These are phyloP conservation scores for Lipomyces spencermartinsiae DNA, from an alignment of 805 yeast species.

Conservation along the genomic window DNA sequence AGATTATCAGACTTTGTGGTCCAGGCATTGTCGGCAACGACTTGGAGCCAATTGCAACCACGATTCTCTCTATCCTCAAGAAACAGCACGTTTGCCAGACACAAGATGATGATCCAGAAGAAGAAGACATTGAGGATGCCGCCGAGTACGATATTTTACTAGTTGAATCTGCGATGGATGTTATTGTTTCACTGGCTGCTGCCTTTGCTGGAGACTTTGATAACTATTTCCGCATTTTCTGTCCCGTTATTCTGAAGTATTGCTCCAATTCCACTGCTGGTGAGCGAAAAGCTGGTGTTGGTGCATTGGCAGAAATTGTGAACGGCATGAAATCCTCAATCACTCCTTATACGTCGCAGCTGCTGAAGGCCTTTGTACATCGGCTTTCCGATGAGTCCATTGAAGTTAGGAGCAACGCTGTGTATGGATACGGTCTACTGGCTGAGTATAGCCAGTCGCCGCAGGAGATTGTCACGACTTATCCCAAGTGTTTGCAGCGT, in stretches of 20 bases:
- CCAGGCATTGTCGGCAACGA: constrained; percentile 64
- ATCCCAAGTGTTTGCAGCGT: constrained; percentile 69
- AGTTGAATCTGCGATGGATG: constrained; percentile 85
- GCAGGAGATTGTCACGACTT: constrained; percentile 65
- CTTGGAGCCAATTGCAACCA: constrained; percentile 72
- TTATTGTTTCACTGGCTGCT: constrained; percentile 73
- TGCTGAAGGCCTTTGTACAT: constrained; percentile 71
- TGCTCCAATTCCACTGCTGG: constrained; percentile 66
- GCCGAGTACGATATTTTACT: constrained; percentile 65
- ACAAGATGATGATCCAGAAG: constrained; percentile 66
- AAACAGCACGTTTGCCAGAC: constrained; percentile 86
- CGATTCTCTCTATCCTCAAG: constrained; percentile 73
- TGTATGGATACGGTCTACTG: constrained; percentile 90
- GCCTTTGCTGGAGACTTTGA: constrained; percentile 82
- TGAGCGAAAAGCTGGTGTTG: constrained; percentile 84
- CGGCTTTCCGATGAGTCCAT: constrained; percentile 71
- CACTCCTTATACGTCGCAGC: constrained; percentile 71
- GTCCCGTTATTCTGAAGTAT: constrained; percentile 64
- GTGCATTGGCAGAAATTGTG: constrained; percentile 89
- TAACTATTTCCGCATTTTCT: constrained; percentile 73
- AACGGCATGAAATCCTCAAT: constrained; percentile 67
- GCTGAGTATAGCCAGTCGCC: constrained; percentile 59
- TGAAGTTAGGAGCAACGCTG: constrained; percentile 93
- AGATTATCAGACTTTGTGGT: constrained; percentile 73
- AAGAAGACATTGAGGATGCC: constrained; percentile 40